phyloP scores from a whole-genome alignment of 495 filamentous ascomycete genomes.

The Pyronema domesticum region DNA sequence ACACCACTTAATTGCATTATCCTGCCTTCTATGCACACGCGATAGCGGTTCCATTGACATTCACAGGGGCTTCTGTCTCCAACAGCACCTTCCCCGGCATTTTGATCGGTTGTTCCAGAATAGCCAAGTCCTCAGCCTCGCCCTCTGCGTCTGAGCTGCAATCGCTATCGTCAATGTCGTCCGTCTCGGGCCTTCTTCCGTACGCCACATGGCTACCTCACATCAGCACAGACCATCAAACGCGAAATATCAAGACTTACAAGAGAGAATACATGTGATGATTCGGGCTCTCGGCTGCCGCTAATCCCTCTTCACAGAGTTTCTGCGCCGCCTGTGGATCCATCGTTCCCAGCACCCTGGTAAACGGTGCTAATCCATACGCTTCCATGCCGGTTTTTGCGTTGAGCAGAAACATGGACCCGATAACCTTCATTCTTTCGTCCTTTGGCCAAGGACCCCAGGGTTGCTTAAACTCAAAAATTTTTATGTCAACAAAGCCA shows the following conservation, averaged over 20 bases:
- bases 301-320: not conserved
- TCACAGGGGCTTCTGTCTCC: too few species aligned
- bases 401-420: slow-evolving; percentile 4
- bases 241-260: not conserved
- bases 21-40: too few species aligned
- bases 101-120: too few species aligned
- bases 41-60: too few species aligned
- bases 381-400: not conserved
- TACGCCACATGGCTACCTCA: not conserved
- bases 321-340: not conserved
- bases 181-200: not conserved
- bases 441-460: slow-evolving; percentile 36
- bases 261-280: not conserved
- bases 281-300: not conserved
- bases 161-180: too few species aligned
- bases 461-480: slow-evolving; percentile 23
- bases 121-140: too few species aligned
- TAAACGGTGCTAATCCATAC: not conserved
- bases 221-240: not conserved
- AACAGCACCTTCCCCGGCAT: too few species aligned
- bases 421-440: slow-evolving; percentile 32
- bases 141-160: too few species aligned
- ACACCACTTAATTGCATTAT: too few species aligned
- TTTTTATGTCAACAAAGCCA: slow-evolving; percentile 25
- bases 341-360: not conserved